Evolutionary conservation across 2,329 filamentous ascomycete species (phyloP).

Genomic region (Chrysosporium queenslandicum): DNA sequence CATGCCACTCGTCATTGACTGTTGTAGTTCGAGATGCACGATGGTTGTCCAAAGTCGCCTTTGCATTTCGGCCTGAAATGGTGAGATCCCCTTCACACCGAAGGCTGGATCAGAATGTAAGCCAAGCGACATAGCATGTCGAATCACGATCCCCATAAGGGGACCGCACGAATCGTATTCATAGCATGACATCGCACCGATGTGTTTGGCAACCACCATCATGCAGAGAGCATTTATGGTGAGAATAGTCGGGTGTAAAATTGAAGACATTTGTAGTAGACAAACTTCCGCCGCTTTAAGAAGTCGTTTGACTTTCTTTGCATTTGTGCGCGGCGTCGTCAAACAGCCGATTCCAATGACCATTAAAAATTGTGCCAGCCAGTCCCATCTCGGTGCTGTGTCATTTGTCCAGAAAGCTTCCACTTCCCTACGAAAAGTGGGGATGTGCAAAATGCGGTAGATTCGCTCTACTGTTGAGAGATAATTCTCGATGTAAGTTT

Average conservation of each 20-base stretch:
- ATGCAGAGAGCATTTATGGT: slow-evolving; percentile 18
- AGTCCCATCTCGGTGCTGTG: slow-evolving; percentile 14
- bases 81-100: slow-evolving; percentile 20
- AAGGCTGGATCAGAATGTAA: slow-evolving; percentile 33
- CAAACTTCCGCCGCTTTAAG: slow-evolving; percentile 17
- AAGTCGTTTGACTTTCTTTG: slow-evolving; percentile 9
- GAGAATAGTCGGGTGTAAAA: slow-evolving; percentile 15
- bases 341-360: slow-evolving; percentile 17
- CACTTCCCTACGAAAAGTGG: slow-evolving; percentile 47
- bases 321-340: slow-evolving; percentile 9
- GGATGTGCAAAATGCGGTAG: slow-evolving; percentile 48
- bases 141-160: slow-evolving; percentile 27
- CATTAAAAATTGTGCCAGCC: slow-evolving; percentile 18
- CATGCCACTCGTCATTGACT: slow-evolving; percentile 29
- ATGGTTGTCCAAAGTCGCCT: slow-evolving; percentile 27
- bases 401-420: slow-evolving; percentile 41
- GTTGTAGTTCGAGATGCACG: slow-evolving; percentile 31
- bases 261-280: slow-evolving; percentile 16
- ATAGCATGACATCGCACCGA: slow-evolving; percentile 16
- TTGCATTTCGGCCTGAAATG: slow-evolving; percentile 22
- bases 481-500: slow-evolving; percentile 45
- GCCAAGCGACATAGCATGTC: slow-evolving; percentile 34
- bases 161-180: slow-evolving; percentile 19
- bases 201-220: slow-evolving; percentile 18
- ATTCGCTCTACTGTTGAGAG: slow-evolving; percentile 47